Evolutionary conservation across 805 yeast species (phyloP), one percentile per base, ranked within the genome.

Genomic region (Ogataea ganodermae): DNA sequence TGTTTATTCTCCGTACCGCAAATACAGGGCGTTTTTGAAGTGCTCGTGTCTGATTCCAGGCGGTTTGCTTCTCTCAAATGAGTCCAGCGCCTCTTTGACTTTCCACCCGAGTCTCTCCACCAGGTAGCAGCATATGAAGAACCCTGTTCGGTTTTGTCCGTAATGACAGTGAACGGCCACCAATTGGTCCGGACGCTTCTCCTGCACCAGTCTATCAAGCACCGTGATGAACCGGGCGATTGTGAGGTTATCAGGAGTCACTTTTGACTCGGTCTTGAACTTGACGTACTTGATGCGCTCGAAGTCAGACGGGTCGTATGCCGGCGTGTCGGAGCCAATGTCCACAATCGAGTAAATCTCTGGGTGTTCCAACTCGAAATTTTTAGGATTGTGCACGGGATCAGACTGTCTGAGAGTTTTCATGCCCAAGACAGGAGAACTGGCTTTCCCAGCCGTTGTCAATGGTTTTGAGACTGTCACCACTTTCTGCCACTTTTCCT

Each of bases 11-110:
- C 79, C 80, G 57, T 86, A 84, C 41, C 89, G 65, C 22, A 86
- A 78, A 60, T 84, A 81, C 35, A 86, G 69, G 23, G 84, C 89
- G 63, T 85, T 89, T 13, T 84, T 74, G 60, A 86, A 86, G 63
- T 86, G 92, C 9, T 81, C 85, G 61, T 86, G 94, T 59, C 83
- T 83, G 46, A 86, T 83, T 1, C 92, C 92, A 0, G 91, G 90
- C 9, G 74, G 68, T 56, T 86, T 76, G 3, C 88, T 81, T 0
- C 37, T 53, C 39, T 68, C 72, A 61, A 83, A 86, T 0, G 82
- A 82, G 10, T 71, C 76, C 13, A 86, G 72, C 0, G 92, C 87
- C 39, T 82, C 86, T 30, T 70, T 68, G 2, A 85, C 87, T 3
- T 73, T 58, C 78, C 85, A 79, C 0, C 81, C 81, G 26, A 79